Percentiles rank a stretch among this genome's conserved stretches.
phyloP scores from a whole-genome alignment of 2,329 filamentous ascomycete species.

The Chaetomium sp. region DNA sequence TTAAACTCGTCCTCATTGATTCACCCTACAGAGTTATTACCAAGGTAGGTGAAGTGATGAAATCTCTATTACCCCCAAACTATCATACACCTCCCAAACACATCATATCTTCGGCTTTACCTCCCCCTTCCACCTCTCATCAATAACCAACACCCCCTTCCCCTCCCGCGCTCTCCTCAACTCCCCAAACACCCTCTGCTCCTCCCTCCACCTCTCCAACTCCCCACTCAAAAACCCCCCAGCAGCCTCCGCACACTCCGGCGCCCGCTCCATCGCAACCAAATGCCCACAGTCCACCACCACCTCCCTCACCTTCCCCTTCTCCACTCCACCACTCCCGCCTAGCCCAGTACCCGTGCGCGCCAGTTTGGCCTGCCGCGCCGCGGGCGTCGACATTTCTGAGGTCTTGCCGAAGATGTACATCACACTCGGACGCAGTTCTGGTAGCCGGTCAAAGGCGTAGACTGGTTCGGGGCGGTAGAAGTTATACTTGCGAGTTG shows the following conservation, averaged over 20 bases:
- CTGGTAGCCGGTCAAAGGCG: conserved; percentile 51
- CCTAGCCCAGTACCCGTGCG: conserved; percentile 59
- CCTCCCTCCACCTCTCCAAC: conserved; percentile 48
- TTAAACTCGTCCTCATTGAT: too few species aligned
- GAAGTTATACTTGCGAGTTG: conserved; percentile 42
- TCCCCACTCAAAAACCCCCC: conserved; percentile 53
- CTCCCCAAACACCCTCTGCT: conserved; percentile 50
- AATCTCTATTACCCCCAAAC: neutral
- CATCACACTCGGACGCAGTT: conserved; percentile 57
- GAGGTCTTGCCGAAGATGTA: conserved; percentile 63
- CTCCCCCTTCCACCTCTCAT: conserved; percentile 41
- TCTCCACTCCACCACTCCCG: conserved; percentile 58
- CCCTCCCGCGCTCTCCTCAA: conserved; percentile 43
- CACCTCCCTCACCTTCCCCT: conserved; percentile 61
- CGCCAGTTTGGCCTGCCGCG: conserved; percentile 53
- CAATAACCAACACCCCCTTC: conserved; percentile 48
- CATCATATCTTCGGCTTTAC: conserved; percentile 13
- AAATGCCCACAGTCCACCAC: conserved; percentile 67
- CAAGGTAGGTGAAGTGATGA: too few species aligned
- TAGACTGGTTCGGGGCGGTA: conserved; percentile 59
- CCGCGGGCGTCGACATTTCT: conserved; percentile 44
- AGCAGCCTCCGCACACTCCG: conserved; percentile 55
- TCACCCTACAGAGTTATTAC: too few species aligned
- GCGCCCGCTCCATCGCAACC: conserved; percentile 74
- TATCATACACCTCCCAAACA: neutral